Evolutionary conservation across 225 moss, liverwort and hornwort species (phyloP).

Genomic region (Pseudisothecium myosuroides): DNA sequence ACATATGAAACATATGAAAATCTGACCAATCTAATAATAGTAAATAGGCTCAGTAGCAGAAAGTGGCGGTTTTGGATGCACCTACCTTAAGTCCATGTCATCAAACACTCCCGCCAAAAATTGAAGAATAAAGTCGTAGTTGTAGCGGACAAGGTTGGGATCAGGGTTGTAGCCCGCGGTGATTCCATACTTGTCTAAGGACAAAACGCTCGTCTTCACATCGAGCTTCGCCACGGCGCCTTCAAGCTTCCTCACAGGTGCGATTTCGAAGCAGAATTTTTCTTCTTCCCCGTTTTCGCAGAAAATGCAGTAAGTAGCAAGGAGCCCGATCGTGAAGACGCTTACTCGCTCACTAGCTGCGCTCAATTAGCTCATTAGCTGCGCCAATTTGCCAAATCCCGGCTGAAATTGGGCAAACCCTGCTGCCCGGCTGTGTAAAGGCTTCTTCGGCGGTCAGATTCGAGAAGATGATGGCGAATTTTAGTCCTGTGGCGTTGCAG

Average conservation of each 20-base stretch:
- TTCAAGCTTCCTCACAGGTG: not conserved
- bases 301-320: not conserved
- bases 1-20: too few species aligned
- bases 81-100: too few species aligned
- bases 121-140: too few species aligned
- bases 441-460: not conserved
- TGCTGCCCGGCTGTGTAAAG: not conserved
- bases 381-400: not conserved
- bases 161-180: too few species aligned
- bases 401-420: not conserved
- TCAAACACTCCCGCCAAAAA: too few species aligned
- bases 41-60: too few species aligned
- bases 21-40: too few species aligned
- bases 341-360: not conserved
- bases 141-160: too few species aligned
- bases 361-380: not conserved
- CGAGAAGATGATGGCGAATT: not conserved
- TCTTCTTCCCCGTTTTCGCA: not conserved
- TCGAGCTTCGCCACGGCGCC: not conserved
- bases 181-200: too few species aligned
- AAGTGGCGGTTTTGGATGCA: too few species aligned
- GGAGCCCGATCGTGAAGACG: not conserved
- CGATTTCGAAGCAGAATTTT: not conserved
- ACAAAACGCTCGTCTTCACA: not conserved
- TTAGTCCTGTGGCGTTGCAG: not conserved